phyloP scores from a whole-genome alignment of 441 rosid genomes.

The Populus hybrid region DNA sequence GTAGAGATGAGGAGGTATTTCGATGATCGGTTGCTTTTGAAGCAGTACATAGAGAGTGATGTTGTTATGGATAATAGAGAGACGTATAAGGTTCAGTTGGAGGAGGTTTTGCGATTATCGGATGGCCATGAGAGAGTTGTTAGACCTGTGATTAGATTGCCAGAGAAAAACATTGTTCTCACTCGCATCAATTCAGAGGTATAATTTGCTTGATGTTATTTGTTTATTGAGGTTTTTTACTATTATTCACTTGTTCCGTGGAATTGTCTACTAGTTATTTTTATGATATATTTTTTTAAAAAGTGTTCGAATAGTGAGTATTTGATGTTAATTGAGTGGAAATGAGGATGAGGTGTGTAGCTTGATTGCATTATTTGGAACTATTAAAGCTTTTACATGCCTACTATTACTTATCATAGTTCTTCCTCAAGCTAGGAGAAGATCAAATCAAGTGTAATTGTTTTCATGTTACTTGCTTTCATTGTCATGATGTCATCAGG shows the following conservation, averaged over 20 bases:
- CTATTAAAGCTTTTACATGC: background rate
- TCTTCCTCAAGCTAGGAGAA: background rate
- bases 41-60: constrained; percentile 81
- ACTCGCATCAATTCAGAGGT: constrained; percentile 96
- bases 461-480: background rate
- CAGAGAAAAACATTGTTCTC: constrained; percentile 63
- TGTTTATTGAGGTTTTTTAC: background rate
- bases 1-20: constrained; percentile 68
- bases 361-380: background rate
- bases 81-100: constrained; percentile 64
- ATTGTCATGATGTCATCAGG: background rate
- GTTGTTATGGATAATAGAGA: constrained; percentile 65
- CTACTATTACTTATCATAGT: background rate
- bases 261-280: background rate
- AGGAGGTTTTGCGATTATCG: constrained; percentile 65
- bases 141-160: constrained; percentile 89
- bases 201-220: constrained; percentile 13
- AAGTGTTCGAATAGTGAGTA: too few species aligned
- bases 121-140: constrained; percentile 63
- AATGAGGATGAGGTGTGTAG: background rate
- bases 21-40: constrained; percentile 77
- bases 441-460: background rate
- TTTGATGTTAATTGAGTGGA: background rate
- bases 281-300: too few species aligned
- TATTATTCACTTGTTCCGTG: background rate